Percentiles rank a stretch among this genome's conserved stretches.
Conservation (phyloP, 768 basidiomycete genomes). For the Hemileccinum rubropunctum region DNA sequence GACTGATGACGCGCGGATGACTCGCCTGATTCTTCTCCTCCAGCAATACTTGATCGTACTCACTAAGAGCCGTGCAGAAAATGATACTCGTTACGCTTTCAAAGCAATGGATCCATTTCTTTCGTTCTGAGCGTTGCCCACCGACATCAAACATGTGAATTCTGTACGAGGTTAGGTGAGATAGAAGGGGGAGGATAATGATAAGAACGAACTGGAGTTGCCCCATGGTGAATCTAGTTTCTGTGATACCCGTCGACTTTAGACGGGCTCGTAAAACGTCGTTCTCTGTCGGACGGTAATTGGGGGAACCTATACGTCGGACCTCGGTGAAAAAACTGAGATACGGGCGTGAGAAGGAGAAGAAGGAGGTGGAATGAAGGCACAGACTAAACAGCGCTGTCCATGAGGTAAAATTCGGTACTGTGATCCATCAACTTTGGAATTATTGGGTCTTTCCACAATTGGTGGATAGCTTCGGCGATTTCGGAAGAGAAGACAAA, state of each 20-base stretch:
- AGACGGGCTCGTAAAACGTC: constrained; percentile 87
- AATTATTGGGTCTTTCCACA: constrained; percentile 71
- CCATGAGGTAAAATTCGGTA: constrained; percentile 90
- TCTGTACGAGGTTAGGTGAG: constrained; percentile 17
- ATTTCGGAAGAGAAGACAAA: constrained; percentile 60
- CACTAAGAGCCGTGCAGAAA: constrained; percentile 71
- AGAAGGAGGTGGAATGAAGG: not conserved
- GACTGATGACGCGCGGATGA: not conserved
- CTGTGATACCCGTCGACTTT: constrained; percentile 88
- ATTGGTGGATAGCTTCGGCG: constrained; percentile 62
- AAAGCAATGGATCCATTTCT: constrained; percentile 81
- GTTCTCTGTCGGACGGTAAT: constrained; percentile 82
- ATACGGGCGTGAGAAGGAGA: not conserved
- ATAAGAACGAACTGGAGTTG: constrained; percentile 47
- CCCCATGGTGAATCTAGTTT: constrained; percentile 79
- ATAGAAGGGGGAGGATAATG: accelerated
- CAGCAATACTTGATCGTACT: constrained; percentile 71
- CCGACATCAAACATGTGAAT: constrained; percentile 79
- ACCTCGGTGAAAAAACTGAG: constrained; percentile 83
- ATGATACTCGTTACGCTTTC: constrained; percentile 81
- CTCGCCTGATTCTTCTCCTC: constrained; percentile 47
- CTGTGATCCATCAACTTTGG: constrained; percentile 50
- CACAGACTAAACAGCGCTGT: constrained; percentile 85
- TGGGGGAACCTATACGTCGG: constrained; percentile 72
- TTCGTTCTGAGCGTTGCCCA: constrained; percentile 77